Conservation (phyloP, 345 rosid genomes). For the Pistacia vera region DNA sequence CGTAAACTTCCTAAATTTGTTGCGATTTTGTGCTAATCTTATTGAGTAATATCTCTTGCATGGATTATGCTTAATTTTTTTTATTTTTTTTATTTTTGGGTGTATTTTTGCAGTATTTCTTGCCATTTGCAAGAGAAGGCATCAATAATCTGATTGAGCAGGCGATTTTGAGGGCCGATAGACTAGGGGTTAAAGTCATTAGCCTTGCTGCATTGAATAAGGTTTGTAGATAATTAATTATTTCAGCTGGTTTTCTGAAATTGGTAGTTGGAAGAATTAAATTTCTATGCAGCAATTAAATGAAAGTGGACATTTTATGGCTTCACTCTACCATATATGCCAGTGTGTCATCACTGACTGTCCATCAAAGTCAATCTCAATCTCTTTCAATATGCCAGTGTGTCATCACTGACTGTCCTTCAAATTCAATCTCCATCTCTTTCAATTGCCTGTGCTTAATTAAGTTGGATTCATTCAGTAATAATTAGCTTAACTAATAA, state of each 20-base stretch:
- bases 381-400: too few relatives aligned
- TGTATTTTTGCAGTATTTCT: slow-evolving; percentile 70
- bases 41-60: too few relatives aligned
- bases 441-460: too few relatives aligned
- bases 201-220: slow-evolving; percentile 97
- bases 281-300: not conserved
- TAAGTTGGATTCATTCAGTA: too few relatives aligned
- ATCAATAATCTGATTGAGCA: slow-evolving; percentile 79
- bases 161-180: slow-evolving; percentile 82
- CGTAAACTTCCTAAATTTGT: slow-evolving; percentile 32
- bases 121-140: slow-evolving; percentile 87
- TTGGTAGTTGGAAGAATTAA: slow-evolving; percentile 36
- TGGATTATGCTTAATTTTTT: too few relatives aligned
- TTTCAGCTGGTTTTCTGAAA: not conserved
- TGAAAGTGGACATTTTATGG: not conserved
- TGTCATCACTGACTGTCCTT: not conserved
- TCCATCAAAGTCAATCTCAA: too few relatives aligned
- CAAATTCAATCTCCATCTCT: not conserved
- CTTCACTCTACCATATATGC: too few relatives aligned
- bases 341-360: not conserved
- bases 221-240: slow-evolving; percentile 36
- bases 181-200: slow-evolving; percentile 83
- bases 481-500: too few relatives aligned
- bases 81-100: not conserved
- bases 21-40: too few relatives aligned